A percentile compares a stretch with the other conserved stretches of the same genome.
Conservation (phyloP, 495 filamentous ascomycete genomes). For the Talaromyces adpressus region DNA sequence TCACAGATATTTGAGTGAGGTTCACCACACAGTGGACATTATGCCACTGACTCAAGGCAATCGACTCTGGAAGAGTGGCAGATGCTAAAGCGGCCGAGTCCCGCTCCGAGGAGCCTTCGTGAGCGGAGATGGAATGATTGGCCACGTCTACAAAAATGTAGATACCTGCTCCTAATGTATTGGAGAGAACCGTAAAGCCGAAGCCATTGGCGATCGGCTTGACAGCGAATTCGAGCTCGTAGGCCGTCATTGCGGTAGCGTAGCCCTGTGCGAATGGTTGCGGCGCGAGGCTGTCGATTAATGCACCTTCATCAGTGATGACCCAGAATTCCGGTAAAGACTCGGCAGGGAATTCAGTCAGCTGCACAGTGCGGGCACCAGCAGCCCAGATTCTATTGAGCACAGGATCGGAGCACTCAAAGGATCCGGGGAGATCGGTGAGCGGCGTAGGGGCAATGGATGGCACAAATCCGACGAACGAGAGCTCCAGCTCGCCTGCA, state of each 20-base stretch:
- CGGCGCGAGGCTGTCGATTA: slow-evolving; percentile 14
- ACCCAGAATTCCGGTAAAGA: slow-evolving; percentile 15
- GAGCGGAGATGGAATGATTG: slow-evolving; percentile 12
- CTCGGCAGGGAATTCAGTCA: slow-evolving; percentile 12
- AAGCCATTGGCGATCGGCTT: slow-evolving; percentile 13
- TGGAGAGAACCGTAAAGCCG: slow-evolving; percentile 15
- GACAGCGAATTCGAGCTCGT: background rate
- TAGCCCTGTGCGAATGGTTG: slow-evolving; percentile 10
- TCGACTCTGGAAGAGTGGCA: slow-evolving; percentile 9
- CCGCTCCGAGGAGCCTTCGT: slow-evolving; percentile 7
- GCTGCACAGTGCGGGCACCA: slow-evolving; percentile 16
- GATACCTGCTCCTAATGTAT: slow-evolving; percentile 14
- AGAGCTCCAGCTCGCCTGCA: slow-evolving; percentile 13
- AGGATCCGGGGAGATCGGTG: slow-evolving; percentile 13
- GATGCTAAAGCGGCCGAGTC: slow-evolving; percentile 3
- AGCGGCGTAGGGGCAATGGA: slow-evolving; percentile 9
- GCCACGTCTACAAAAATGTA: slow-evolving; percentile 15
- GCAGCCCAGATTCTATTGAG: slow-evolving; percentile 14
- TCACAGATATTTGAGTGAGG: slow-evolving; percentile 10
- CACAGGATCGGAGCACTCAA: slow-evolving; percentile 13
- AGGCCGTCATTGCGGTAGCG: slow-evolving; percentile 8
- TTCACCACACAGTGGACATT: slow-evolving; percentile 11
- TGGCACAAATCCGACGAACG: slow-evolving; percentile 11
- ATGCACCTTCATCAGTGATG: slow-evolving; percentile 14
- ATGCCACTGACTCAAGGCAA: slow-evolving; percentile 14